Evolutionary conservation across 2,329 filamentous ascomycete genomes (phyloP).

Genomic region (Pseudohalonectria lignicola): DNA sequence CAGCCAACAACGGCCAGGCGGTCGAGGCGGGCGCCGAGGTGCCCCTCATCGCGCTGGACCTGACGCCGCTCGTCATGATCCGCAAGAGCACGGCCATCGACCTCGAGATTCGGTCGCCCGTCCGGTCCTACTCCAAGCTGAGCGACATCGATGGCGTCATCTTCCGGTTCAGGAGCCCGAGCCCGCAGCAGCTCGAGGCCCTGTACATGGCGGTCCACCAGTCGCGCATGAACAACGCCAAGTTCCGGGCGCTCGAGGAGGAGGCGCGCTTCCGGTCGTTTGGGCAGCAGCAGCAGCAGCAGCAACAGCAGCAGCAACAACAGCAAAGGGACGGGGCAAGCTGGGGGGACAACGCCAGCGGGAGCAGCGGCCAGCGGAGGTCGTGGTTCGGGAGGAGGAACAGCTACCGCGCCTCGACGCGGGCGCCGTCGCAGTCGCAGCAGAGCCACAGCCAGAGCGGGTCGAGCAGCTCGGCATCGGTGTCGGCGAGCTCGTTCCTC

Average conservation of each 20-base stretch:
- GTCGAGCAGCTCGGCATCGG: slow-evolving; percentile 27
- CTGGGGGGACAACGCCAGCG: slow-evolving; percentile 25
- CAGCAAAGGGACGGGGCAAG: too few relatives aligned
- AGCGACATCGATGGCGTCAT: slow-evolving; percentile 55
- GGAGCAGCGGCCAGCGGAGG: slow-evolving; percentile 32
- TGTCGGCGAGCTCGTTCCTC: slow-evolving; percentile 68
- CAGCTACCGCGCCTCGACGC: slow-evolving; percentile 51
- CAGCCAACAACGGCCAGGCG: slow-evolving; percentile 16
- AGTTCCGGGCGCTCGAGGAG: slow-evolving; percentile 61
- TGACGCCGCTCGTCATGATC: slow-evolving; percentile 84
- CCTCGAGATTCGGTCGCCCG: slow-evolving; percentile 84
- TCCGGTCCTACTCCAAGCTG: slow-evolving; percentile 61
- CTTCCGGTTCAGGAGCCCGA: slow-evolving; percentile 81
- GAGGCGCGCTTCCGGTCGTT: slow-evolving; percentile 63
- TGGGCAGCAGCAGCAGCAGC: slow-evolving; percentile 44
- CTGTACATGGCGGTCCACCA: slow-evolving; percentile 83
- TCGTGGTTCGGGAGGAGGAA: slow-evolving; percentile 54
- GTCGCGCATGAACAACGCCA: slow-evolving; percentile 83
- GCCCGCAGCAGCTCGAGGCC: slow-evolving; percentile 63
- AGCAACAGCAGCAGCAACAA: too few relatives aligned
- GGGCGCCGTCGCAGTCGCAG: slow-evolving; percentile 49
- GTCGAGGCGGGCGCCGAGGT: slow-evolving; percentile 21
- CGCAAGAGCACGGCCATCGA: slow-evolving; percentile 86
- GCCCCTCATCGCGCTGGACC: slow-evolving; percentile 60
- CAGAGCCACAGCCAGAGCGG: slow-evolving; percentile 45